Evolutionary conservation across 2,329 filamentous ascomycete genomes (phyloP).

Genomic region (Xylaria sp.): DNA sequence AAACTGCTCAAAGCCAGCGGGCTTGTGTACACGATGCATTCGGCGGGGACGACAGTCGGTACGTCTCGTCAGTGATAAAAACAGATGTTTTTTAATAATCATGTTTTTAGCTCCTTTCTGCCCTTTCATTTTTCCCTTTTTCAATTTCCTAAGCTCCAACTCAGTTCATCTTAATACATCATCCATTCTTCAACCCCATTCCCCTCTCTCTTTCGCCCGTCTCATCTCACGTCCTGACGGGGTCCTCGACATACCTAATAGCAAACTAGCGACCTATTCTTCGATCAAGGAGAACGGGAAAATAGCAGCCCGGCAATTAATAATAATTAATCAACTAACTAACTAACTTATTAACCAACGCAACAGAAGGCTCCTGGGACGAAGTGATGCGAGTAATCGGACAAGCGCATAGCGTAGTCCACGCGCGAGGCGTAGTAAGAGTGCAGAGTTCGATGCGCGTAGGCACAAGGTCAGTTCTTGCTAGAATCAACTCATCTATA

Average conservation of each 20-base stretch:
- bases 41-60: slow-evolving; percentile 93
- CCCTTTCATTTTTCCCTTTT: background rate
- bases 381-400: slow-evolving; percentile 85
- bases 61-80: slow-evolving; percentile 51
- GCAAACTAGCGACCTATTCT: no score
- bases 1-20: slow-evolving; percentile 83
- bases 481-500: background rate
- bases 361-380: slow-evolving; percentile 89
- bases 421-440: slow-evolving; percentile 78
- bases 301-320: no score
- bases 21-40: slow-evolving; percentile 88
- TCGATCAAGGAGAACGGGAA: background rate
- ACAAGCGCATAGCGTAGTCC: slow-evolving; percentile 83
- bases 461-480: slow-evolving; percentile 72
- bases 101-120: background rate
- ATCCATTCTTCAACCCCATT: no score
- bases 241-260: no score
- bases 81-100: no score
- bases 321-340: no score
- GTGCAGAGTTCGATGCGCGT: slow-evolving; percentile 91
- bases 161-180: no score
- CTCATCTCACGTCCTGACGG: no score
- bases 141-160: no score
- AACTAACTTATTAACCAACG: background rate
- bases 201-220: no score